Evolutionary conservation across 495 filamentous ascomycete genomes (phyloP).

Genomic region (Trichoderma reesei): DNA sequence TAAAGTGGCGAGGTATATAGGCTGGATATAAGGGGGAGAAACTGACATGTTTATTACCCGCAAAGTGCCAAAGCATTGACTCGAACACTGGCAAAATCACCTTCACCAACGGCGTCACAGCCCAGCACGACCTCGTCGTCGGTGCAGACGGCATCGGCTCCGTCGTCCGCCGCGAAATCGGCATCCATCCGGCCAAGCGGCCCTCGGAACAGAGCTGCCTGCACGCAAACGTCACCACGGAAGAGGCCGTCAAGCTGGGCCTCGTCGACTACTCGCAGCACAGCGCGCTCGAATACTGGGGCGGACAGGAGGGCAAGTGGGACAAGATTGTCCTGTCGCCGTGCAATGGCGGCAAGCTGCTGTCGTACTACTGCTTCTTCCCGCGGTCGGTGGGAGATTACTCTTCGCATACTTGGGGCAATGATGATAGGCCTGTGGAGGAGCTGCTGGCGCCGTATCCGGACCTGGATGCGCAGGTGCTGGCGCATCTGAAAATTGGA

Average conservation of each 20-base stretch:
- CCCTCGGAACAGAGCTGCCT: conserved; percentile 16
- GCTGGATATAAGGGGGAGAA: neutral
- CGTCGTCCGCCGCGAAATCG: conserved; percentile 16
- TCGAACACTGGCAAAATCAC: conserved; percentile 23
- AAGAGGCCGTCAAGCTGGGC: conserved; percentile 32
- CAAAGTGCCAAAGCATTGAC: conserved; percentile 22
- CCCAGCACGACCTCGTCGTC: conserved; percentile 20
- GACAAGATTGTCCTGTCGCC: conserved; percentile 40
- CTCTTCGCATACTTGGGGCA: conserved; percentile 32
- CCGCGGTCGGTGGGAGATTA: conserved; percentile 34
- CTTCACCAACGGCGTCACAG: conserved; percentile 19
- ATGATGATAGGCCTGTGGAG: conserved; percentile 21
- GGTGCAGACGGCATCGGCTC: conserved; percentile 19
- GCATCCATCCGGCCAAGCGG: conserved; percentile 14
- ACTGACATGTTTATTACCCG: neutral
- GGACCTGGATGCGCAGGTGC: conserved; percentile 31
- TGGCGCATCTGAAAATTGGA: conserved; percentile 30
- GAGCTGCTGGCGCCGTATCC: conserved; percentile 38
- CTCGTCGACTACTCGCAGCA: conserved; percentile 35
- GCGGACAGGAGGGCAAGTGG: conserved; percentile 35
- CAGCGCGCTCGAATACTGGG: conserved; percentile 40
- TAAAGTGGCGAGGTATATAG: neutral
- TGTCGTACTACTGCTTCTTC: conserved; percentile 45
- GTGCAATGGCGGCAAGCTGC: conserved; percentile 36
- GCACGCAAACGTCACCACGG: conserved; percentile 14